Conservation (phyloP, 1,284 basidiomycete species). For the Abortiporus biennis region DNA sequence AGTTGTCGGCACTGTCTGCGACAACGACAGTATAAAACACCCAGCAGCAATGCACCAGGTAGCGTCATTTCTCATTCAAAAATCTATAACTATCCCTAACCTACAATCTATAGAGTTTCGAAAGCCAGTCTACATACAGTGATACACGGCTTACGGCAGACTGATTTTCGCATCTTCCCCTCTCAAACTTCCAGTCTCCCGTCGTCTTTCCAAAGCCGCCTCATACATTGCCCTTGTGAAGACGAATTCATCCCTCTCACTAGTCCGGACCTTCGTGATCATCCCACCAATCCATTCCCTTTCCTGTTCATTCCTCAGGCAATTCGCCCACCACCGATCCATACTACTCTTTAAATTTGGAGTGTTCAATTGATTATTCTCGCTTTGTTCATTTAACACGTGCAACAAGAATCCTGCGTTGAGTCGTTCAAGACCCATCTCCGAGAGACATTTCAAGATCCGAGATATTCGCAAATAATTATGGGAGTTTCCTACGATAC, state of each 20-base stretch:
- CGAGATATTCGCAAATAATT: conserved; percentile 76
- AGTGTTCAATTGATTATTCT: conserved; percentile 45
- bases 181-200: conserved; percentile 22
- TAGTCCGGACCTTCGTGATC: conserved; percentile 42
- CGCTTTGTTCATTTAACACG: conserved; percentile 65
- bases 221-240: conserved; percentile 58
- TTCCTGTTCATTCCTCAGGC: conserved; percentile 55
- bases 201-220: conserved; percentile 35
- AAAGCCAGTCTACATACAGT: no score
- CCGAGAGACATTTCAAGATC: conserved; percentile 71
- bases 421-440: conserved; percentile 55
- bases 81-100: no score
- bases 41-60: no score
- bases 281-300: conserved; percentile 45
- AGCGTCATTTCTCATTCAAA: no score
- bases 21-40: conserved; percentile 5
- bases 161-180: conserved; percentile 2
- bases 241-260: conserved; percentile 25
- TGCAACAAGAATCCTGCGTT: conserved; percentile 66
- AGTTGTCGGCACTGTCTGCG: conserved; percentile 38
- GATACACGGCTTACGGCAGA: neutral
- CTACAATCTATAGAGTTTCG: no score
- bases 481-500: conserved; percentile 49
- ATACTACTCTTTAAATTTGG: conserved; percentile 50
- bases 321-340: conserved; percentile 76